Percentiles rank a stretch among this genome's conserved stretches.
These are phyloP conservation scores for Liriodendron chinense DNA, from an alignment of 164 flowering plant genomes.

Conservation along the genomic window DNA sequence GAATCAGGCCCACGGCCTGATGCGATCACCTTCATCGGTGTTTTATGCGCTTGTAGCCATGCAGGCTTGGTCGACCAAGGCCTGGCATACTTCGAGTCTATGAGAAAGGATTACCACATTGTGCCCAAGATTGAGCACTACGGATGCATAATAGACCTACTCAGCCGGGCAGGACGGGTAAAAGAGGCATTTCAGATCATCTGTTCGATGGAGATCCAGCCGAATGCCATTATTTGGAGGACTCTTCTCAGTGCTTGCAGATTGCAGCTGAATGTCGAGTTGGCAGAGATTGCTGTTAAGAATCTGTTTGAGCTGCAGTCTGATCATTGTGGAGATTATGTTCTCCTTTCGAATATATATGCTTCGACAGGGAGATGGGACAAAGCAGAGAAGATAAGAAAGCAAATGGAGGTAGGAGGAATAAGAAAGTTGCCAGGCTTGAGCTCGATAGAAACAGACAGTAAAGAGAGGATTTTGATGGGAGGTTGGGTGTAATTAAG, in stretches of 20 bases:
- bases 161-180: constrained; percentile 19
- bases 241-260: constrained; percentile 23
- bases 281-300: constrained; percentile 21
- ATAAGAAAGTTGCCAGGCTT: constrained; percentile 23
- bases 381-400: constrained; percentile 19
- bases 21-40: constrained; percentile 23
- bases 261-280: constrained; percentile 17
- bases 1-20: constrained; percentile 17
- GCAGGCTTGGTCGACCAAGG: constrained; percentile 25
- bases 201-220: constrained; percentile 17
- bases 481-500: neutral
- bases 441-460: constrained; percentile 16
- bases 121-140: constrained; percentile 22
- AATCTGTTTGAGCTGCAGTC: constrained; percentile 22
- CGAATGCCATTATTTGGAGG: constrained; percentile 25
- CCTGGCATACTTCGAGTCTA: constrained; percentile 18
- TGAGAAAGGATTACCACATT: constrained; percentile 15
- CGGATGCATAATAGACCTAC: constrained; percentile 24
- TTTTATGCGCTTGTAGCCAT: constrained; percentile 27
- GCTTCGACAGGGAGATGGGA: constrained; percentile 28
- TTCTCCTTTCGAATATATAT: constrained; percentile 28
- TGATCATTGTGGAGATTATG: constrained; percentile 22
- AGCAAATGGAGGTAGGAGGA: constrained; percentile 17
- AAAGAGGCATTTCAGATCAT: constrained; percentile 18
- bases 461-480: neutral